Percentiles rank a stretch among this genome's conserved stretches.
Conservation (phyloP, 1,139 yeast genomes). For the Kazachstania sp. region DNA sequence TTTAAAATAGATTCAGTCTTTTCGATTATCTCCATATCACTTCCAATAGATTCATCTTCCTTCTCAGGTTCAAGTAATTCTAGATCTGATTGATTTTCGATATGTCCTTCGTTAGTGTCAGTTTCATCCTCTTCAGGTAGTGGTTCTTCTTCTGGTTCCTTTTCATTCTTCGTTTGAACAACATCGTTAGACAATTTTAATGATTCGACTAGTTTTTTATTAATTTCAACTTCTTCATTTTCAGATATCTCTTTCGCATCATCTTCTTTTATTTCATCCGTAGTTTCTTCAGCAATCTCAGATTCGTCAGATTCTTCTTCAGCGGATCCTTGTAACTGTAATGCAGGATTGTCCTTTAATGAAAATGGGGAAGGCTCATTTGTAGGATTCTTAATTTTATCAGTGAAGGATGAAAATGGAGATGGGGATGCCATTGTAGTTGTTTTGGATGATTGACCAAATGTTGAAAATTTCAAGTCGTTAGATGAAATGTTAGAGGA, state of each 20-base stretch:
- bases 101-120: not conserved
- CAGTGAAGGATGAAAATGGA: slow-evolving; percentile 21
- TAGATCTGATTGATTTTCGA: not conserved
- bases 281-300: not conserved
- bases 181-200: not conserved
- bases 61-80: not conserved
- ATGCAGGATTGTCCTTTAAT: slow-evolving; percentile 9
- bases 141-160: not conserved
- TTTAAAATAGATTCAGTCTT: not conserved
- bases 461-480: slow-evolving; percentile 6
- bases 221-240: not conserved
- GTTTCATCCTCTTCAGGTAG: not conserved
- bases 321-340: slow-evolving; percentile 10
- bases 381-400: slow-evolving; percentile 13
- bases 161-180: not conserved
- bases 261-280: not conserved
- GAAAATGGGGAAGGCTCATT: slow-evolving; percentile 2
- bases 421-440: slow-evolving; percentile 9
- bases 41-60: slow-evolving; percentile 1
- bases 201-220: not conserved
- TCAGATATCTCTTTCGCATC: not conserved
- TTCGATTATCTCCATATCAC: not conserved
- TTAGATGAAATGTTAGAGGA: slow-evolving; percentile 19
- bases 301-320: not conserved
- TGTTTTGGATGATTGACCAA: slow-evolving; percentile 1